These are phyloP conservation scores for Mycothermus thermophilus DNA, from an alignment of 495 filamentous ascomycete genomes.

Conservation along the genomic window DNA sequence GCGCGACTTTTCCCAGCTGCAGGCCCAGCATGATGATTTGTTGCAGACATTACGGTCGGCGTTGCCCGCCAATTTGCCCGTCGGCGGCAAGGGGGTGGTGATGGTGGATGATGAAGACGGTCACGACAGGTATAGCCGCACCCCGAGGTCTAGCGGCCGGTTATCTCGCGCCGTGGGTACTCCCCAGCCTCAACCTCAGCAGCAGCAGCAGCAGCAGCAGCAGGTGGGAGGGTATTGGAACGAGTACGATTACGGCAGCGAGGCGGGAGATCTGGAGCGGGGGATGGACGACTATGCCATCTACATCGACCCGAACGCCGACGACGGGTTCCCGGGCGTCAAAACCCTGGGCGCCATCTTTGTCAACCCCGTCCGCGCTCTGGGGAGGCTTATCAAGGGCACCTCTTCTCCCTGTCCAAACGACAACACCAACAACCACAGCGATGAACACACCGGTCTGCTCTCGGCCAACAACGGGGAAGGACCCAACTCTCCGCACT, in stretches of 20 bases:
- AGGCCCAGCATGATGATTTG: slow-evolving; percentile 42
- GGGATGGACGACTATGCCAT: slow-evolving; percentile 35
- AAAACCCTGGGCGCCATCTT: slow-evolving; percentile 29
- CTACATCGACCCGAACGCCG: slow-evolving; percentile 41
- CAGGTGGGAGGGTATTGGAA: slow-evolving; percentile 41
- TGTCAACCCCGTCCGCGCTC: slow-evolving; percentile 27
- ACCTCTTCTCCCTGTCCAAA: slow-evolving; percentile 14
- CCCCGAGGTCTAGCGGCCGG: slow-evolving; percentile 5
- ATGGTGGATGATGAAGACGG: slow-evolving; percentile 1
- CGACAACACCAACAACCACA: background rate
- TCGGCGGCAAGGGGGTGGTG: slow-evolving; percentile 6
- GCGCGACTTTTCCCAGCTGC: slow-evolving; percentile 40
- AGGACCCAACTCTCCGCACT: background rate
- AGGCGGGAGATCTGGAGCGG: slow-evolving; percentile 29
- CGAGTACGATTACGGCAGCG: slow-evolving; percentile 51
- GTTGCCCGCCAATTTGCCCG: slow-evolving; percentile 11
- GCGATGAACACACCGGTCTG: background rate
- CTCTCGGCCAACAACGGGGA: background rate
- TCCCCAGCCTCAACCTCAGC: slow-evolving; percentile 11
- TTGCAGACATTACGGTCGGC: slow-evolving; percentile 37
- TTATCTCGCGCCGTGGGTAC: slow-evolving; percentile 7
- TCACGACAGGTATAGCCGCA: slow-evolving; percentile 1
- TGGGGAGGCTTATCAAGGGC: slow-evolving; percentile 32
- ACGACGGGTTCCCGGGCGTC: slow-evolving; percentile 33
- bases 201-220: slow-evolving; percentile 5